phyloP scores from a whole-genome alignment of 768 basidiomycete genomes.

The Boletus subcaerulescens region DNA sequence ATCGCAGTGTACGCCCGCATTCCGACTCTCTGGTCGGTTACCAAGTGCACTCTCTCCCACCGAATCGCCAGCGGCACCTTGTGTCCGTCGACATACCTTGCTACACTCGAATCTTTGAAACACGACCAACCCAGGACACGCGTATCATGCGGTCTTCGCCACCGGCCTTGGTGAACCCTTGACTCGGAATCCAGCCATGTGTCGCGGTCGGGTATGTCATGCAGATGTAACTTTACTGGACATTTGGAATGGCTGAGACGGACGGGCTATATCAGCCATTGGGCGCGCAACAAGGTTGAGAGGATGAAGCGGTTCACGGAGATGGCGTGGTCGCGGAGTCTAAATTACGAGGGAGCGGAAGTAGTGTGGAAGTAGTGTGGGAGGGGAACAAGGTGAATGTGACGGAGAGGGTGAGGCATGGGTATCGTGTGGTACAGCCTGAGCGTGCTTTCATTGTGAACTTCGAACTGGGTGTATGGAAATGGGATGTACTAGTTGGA shows the following conservation, averaged over 20 bases:
- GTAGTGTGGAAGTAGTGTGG: conserved; percentile 7
- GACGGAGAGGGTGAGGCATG: conserved; percentile 5
- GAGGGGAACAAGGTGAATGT: conserved; percentile 6
- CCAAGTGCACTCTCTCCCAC: conserved; percentile 15
- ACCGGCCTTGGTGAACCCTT: conserved; percentile 9
- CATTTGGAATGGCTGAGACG: conserved; percentile 6
- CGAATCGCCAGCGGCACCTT: conserved; percentile 5
- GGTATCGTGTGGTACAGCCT: conserved; percentile 6
- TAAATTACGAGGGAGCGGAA: conserved; percentile 7
- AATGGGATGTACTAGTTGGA: neutral
- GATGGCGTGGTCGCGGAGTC: conserved; percentile 17
- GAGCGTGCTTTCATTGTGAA: conserved; percentile 13
- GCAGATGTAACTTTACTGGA: conserved; percentile 19
- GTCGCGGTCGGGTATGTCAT: conserved; percentile 8
- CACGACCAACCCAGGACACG: neutral
- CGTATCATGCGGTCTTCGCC: neutral
- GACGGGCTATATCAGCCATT: conserved; percentile 18
- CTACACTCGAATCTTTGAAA: conserved; percentile 4
- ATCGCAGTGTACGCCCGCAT: conserved; percentile 12
- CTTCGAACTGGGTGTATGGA: conserved; percentile 14
- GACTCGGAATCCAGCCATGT: conserved; percentile 6
- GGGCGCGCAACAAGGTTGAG: conserved; percentile 1
- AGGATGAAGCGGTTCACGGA: neutral
- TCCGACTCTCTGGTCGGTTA: conserved; percentile 16
- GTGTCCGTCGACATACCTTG: conserved; percentile 8